Evolutionary conservation across 805 yeast species (phyloP), one percentile per base, ranked within the genome.

Genomic region (Starmerella khaoyaiensis): DNA sequence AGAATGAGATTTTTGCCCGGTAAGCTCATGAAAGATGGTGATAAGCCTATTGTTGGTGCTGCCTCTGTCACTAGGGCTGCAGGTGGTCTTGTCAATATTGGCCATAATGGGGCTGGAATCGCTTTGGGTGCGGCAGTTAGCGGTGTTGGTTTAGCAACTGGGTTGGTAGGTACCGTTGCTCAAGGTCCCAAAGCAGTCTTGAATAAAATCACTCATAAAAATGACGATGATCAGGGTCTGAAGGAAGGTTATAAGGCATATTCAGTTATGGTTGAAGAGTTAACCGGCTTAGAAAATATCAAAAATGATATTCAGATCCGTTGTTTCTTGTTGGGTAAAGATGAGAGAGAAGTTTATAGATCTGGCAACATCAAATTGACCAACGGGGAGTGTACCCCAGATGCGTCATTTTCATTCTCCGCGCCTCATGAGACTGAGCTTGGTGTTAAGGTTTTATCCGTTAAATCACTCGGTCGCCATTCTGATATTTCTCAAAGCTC

Each of bases 391-490:
- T 49, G 55, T n/a, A 37, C 42, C 8, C 31, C 54, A 23, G 40
- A 35, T 14, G 53, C 72, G 41, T 63, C 74, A 16, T 63, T 69
- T 42, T 65, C 75, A 4, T 79, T 86, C 62, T 74, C 70, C 51
- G 76, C 87, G 4, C 64, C 76, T 4, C 58, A 74, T 4, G 76
- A 70, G 9, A 75, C 76, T 3, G 67, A 63, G 37, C 51, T 86
- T 28, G 61, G 71, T 3, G 71, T 87, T 51, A 64, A 66, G 28
- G 71, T 81, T 20, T 64, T 72, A 28, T 72, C 75, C 23, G 79
- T 72, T 51, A 90, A 80, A 54, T 68, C 73, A 2, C 68, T 86
- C 48, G 84, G 93, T 26, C 75, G 77, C 52, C 76, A 72, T 47
- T 61, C 63, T 20, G 79, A 72, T 39, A 38, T 83, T 28, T 93